Conservation (phyloP, 371 early-diverging fungal genomes). For the Mortierella sp. region DNA sequence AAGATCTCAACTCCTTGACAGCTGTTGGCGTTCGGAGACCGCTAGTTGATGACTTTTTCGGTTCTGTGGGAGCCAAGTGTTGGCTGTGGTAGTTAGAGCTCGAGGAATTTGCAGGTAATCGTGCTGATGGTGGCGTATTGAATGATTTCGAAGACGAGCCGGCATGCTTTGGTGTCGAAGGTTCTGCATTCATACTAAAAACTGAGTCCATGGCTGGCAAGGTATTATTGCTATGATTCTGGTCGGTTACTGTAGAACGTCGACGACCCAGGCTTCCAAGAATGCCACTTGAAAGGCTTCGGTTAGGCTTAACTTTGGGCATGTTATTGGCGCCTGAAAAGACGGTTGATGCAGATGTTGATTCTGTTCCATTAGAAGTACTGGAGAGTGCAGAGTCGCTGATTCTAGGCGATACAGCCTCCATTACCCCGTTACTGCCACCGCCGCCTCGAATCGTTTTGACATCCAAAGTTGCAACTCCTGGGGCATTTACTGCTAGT, state of each 20-base stretch:
- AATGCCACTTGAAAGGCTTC: constrained; percentile 44
- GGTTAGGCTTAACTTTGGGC: constrained; percentile 34
- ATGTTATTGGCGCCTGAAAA: not conserved
- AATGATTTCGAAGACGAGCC: constrained; percentile 13
- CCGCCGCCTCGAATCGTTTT: constrained; percentile 53
- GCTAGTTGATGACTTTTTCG: constrained; percentile 41
- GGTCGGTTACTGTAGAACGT: constrained; percentile 25
- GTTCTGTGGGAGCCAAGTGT: constrained; percentile 15
- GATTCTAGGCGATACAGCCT: constrained; percentile 7
- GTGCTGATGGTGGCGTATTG: not conserved
- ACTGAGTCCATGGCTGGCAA: constrained; percentile 1
- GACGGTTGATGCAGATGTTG: not conserved
- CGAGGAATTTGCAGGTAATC: not conserved
- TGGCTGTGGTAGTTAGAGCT: not conserved
- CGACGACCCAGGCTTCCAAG: constrained; percentile 27
- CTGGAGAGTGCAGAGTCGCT: constrained; percentile 22
- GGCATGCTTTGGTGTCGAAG: constrained; percentile 18
- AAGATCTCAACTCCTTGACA: constrained; percentile 37
- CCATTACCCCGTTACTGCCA: not conserved
- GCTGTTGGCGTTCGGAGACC: constrained; percentile 54
- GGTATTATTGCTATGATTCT: not conserved
- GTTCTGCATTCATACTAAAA: constrained; percentile 3
- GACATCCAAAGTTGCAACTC: constrained; percentile 22
- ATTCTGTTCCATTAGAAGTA: constrained; percentile 7
- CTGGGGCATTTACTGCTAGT: constrained; percentile 9